phyloP scores from a whole-genome alignment of 805 yeast genomes.

The Teunomyces funiuensis region DNA sequence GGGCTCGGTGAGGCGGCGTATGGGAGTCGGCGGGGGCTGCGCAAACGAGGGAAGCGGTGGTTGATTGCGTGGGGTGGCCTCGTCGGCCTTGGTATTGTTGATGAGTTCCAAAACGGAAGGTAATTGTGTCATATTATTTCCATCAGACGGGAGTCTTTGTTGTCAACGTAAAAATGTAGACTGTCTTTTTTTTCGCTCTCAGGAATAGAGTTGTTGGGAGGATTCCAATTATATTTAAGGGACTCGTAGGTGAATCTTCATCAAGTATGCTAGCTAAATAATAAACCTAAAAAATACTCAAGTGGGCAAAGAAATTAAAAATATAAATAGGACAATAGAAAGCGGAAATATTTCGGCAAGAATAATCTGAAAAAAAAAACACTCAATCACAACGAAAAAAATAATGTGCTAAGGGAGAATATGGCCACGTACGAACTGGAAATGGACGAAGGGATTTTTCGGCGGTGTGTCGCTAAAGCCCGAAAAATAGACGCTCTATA shows the following conservation, averaged over 20 bases:
- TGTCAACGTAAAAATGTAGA: background rate
- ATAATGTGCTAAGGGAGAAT: background rate
- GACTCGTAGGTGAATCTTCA: conserved; percentile 2
- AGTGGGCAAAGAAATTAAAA: background rate
- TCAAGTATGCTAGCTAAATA: background rate
- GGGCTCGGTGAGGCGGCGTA: conserved; percentile 17
- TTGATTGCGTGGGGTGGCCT: conserved; percentile 5
- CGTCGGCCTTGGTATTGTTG: conserved; percentile 15
- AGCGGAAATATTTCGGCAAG: conserved; percentile 5
- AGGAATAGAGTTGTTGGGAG: background rate
- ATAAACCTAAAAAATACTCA: conserved; percentile 1
- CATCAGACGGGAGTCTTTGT: background rate
- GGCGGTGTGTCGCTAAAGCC: background rate
- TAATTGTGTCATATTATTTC: conserved; percentile 19
- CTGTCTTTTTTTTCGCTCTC: background rate
- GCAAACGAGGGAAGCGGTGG: conserved; percentile 1
- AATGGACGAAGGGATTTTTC: background rate
- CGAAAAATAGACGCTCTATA: background rate
- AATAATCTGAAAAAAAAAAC: background rate
- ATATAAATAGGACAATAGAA: background rate
- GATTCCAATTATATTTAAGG: conserved; percentile 3
- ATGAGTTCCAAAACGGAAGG: conserved; percentile 28
- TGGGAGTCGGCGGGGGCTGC: conserved; percentile 12
- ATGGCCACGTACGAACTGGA: background rate
- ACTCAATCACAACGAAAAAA: background rate